phyloP scores from a whole-genome alignment of 495 filamentous ascomycete species.

The Staphylotrichum longicolle region DNA sequence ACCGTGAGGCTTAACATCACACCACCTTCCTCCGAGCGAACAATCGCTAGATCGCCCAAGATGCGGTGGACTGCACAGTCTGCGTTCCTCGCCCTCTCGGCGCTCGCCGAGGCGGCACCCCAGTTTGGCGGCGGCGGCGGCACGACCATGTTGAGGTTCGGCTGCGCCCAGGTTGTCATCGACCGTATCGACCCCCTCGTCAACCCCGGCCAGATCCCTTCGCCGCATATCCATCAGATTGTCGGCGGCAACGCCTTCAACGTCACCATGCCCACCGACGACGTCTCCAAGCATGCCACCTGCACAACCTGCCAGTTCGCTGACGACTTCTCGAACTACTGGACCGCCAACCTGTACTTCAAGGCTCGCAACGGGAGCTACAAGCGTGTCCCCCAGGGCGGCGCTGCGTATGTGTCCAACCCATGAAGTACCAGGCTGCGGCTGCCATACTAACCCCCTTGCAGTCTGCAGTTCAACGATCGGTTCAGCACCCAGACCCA shows the following conservation, averaged over 20 bases:
- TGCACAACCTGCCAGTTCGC: constrained; percentile 45
- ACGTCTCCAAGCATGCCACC: constrained; percentile 36
- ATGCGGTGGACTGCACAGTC: constrained; percentile 39
- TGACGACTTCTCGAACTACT: constrained; percentile 51
- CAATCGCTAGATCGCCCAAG: not conserved
- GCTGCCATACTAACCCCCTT: not conserved
- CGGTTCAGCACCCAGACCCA: constrained; percentile 47
- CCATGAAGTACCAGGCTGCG: not conserved
- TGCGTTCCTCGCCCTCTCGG: constrained; percentile 37
- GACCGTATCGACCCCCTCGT: constrained; percentile 47
- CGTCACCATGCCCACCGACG: constrained; percentile 43
- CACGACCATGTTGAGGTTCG: constrained; percentile 49
- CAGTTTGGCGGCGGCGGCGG: constrained; percentile 35
- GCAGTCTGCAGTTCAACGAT: constrained; percentile 44
- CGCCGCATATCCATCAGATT: constrained; percentile 46
- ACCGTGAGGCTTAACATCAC: not conserved
- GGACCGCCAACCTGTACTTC: constrained; percentile 52
- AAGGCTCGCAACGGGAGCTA: constrained; percentile 48
- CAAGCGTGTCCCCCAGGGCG: constrained; percentile 49
- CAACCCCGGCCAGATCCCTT: constrained; percentile 42
- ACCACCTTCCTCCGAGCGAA: not conserved
- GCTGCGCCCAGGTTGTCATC: constrained; percentile 45
- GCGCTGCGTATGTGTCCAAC: constrained; percentile 33
- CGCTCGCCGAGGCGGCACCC: constrained; percentile 40
- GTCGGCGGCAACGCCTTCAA: constrained; percentile 46